A percentile compares a stretch with the other conserved stretches of the same genome.
These are phyloP conservation scores for Trichoderma simmonsii DNA, from an alignment of 2,329 filamentous ascomycete genomes.

Conservation along the genomic window DNA sequence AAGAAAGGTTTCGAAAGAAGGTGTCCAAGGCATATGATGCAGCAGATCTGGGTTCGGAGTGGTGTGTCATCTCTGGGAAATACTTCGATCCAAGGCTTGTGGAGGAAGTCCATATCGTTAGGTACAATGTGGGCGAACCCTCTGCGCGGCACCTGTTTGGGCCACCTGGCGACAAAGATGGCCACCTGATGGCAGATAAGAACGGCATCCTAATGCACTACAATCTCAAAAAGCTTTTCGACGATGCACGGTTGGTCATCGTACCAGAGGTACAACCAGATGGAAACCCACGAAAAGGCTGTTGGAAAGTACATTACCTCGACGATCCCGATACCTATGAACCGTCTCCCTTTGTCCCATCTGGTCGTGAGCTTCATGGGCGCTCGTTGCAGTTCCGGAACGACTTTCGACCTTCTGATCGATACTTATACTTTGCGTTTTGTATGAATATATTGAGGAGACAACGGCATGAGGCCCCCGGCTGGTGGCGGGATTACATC, in stretches of 20 bases:
- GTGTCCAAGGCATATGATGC: not conserved
- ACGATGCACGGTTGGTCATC: not conserved
- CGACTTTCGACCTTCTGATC: not conserved
- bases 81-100: no score
- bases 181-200: not conserved
- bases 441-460: not conserved
- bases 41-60: accelerated
- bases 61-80: not conserved
- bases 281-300: not conserved
- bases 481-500: not conserved
- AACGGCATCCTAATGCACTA: not conserved
- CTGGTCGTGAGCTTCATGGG: not conserved
- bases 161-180: not conserved
- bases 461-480: not conserved
- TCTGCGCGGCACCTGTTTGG: not conserved
- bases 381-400: not conserved
- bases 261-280: not conserved
- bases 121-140: not conserved
- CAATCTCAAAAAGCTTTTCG: not conserved
- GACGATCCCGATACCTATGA: not conserved
- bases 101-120: not conserved
- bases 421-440: not conserved
- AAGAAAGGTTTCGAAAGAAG: not conserved
- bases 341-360: accelerated
- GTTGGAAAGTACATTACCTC: not conserved